Conservation (phyloP, 2,329 filamentous ascomycete genomes). For the Pezicula neosporulosa region DNA sequence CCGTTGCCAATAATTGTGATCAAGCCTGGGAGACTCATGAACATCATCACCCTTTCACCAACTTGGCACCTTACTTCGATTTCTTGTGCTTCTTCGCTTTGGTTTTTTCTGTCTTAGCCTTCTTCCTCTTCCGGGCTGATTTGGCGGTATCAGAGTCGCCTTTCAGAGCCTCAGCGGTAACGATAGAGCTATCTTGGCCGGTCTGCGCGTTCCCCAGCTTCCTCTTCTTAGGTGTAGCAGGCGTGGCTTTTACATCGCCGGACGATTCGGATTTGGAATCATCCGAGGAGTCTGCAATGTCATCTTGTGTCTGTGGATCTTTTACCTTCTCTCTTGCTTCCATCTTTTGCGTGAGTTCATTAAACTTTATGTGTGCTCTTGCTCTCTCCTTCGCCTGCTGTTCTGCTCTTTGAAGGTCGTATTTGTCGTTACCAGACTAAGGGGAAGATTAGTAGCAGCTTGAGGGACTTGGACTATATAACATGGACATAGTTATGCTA, state of each 20-base stretch:
- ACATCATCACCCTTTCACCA: no score
- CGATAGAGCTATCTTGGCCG: slow-evolving; percentile 2
- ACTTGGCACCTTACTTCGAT: no score
- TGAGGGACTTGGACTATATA: neutral
- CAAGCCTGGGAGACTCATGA: no score
- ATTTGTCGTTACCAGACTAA: slow-evolving; percentile 41
- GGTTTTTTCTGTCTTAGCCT: neutral
- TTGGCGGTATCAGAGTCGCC: slow-evolving; percentile 9
- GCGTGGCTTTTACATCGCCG: slow-evolving; percentile 2
- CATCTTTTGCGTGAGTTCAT: slow-evolving; percentile 32
- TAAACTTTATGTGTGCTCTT: slow-evolving; percentile 43
- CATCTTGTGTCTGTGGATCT: slow-evolving; percentile 21
- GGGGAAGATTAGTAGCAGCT: slow-evolving; percentile 7
- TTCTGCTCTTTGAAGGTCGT: slow-evolving; percentile 45
- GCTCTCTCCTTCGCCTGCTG: slow-evolving; percentile 46
- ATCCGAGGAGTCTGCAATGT: slow-evolving; percentile 13
- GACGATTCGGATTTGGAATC: slow-evolving; percentile 11
- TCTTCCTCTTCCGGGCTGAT: slow-evolving; percentile 6
- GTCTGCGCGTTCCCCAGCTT: slow-evolving; percentile 24
- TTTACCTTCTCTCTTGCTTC: slow-evolving; percentile 30
- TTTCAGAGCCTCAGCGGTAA: neutral
- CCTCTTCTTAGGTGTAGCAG: slow-evolving; percentile 22
- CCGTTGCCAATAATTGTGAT: no score
- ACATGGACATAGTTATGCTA: neutral
- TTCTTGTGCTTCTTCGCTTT: neutral